phyloP scores from a whole-genome alignment of 2,329 filamentous ascomycete species.

The Venturia oleaginea region DNA sequence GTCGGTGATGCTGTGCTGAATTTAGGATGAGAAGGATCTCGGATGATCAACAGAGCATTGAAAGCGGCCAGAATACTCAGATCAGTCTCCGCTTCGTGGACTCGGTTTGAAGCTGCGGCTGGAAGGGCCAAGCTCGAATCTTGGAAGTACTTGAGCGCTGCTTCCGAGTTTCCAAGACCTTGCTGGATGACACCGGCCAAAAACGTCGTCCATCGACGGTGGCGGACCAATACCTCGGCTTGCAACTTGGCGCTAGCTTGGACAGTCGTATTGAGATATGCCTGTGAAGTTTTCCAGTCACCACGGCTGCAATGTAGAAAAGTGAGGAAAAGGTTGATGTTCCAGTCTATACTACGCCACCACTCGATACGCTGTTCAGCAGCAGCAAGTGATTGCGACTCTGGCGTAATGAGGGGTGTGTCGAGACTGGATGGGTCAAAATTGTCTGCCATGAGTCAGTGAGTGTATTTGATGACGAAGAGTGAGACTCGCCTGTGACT shows the following conservation, averaged over 20 bases:
- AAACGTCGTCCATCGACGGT: slow-evolving; percentile 55
- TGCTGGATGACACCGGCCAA: slow-evolving; percentile 68
- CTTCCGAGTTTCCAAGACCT: slow-evolving; percentile 62
- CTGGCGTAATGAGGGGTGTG: slow-evolving; percentile 8
- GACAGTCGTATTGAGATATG: slow-evolving; percentile 38
- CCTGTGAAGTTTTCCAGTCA: slow-evolving; percentile 57
- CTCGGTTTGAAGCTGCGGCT: slow-evolving; percentile 16
- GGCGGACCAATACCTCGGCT: slow-evolving; percentile 27
- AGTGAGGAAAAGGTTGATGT: slow-evolving; percentile 61
- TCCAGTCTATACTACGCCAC: slow-evolving; percentile 57
- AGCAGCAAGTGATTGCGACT: slow-evolving; percentile 19
- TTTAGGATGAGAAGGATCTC: slow-evolving; percentile 24
- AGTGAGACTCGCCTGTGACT: slow-evolving; percentile 31
- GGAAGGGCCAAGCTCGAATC: slow-evolving; percentile 50
- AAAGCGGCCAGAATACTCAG: slow-evolving; percentile 38
- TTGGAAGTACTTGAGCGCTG: slow-evolving; percentile 59
- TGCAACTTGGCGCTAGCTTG: slow-evolving; percentile 2
- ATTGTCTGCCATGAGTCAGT: slow-evolving; percentile 12
- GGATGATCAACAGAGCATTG: slow-evolving; percentile 40
- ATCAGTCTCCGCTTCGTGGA: slow-evolving; percentile 27
- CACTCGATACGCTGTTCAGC: slow-evolving; percentile 44
- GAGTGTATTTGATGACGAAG: not conserved
- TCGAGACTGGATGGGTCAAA: slow-evolving; percentile 17
- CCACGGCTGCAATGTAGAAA: slow-evolving; percentile 62
- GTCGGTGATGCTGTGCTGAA: slow-evolving; percentile 51